Evolutionary conservation across 1,284 basidiomycete species (phyloP), one percentile per base, ranked within the genome.

Genomic region (Leccinum fallax): DNA sequence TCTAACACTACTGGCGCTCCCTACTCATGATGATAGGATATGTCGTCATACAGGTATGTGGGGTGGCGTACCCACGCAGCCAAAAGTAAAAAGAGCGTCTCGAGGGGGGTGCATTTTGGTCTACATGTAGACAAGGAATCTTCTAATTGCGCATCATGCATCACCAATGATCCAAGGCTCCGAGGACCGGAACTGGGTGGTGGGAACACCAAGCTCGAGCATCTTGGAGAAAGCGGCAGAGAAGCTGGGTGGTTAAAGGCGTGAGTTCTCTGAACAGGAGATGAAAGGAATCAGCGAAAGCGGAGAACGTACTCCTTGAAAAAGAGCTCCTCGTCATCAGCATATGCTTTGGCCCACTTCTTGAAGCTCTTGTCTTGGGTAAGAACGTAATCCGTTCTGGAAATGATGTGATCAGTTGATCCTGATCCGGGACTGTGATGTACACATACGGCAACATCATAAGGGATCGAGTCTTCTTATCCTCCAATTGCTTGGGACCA

Each of bases 401-500:
- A 43, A 9, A 24, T 48, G 57, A 61, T 0, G 6, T 4, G 28
- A 34, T 64, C 9, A 61, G 40, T 57, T 60, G 53, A 61, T 30
- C 55, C 19, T n/a, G 21, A 10, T 38, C 5, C 28, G 28, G 57
- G 32, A 11, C 7, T 32, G 10, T 3, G 9, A 40, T 4, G 52
- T 54, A 38, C 19, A 83, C 89, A 59, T 73, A 91, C 89, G 94
- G 93, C 52, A 97, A 80, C 96, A 98, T 98, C 96, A 99, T 98
- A 55, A 99, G 81, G 43, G 85, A 79, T 71, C 85, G 85, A 54
- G 95, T 95, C 78, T 87, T 89, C 85, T 93, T 94, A 82, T 98
- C 95, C 79, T 93, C 88, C 64, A 92, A 89, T 80, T 99, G 97
- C 80, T 94, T 95, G 46, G 95, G 95, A 53, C 95, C 96, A 65